Evolutionary conservation across 768 basidiomycete genomes (phyloP).

Genomic region (Multifurca ochricompacta): DNA sequence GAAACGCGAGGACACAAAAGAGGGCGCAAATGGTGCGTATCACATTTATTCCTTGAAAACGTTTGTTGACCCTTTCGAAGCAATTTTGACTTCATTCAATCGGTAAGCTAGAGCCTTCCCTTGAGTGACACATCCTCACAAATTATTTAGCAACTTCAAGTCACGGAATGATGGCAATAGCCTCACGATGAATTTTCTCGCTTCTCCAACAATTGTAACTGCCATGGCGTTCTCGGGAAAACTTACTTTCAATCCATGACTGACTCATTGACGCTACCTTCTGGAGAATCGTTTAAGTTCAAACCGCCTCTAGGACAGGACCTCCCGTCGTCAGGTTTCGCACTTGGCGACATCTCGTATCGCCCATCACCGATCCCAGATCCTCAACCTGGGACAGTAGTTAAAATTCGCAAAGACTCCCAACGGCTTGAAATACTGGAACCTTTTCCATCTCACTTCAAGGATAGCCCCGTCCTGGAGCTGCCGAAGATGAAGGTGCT

Average conservation of each 20-base stretch:
- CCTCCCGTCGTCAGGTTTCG: slow-evolving; percentile 78
- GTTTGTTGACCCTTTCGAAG: slow-evolving; percentile 33
- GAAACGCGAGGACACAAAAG: slow-evolving; percentile 85
- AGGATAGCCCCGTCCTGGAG: slow-evolving; percentile 50
- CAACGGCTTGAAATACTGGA: slow-evolving; percentile 80
- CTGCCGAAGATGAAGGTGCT: slow-evolving; percentile 77
- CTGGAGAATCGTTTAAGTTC: slow-evolving; percentile 80
- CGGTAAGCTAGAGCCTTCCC: slow-evolving; percentile 40
- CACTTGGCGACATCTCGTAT: slow-evolving; percentile 61
- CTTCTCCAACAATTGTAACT: slow-evolving; percentile 94
- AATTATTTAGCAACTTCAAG: slow-evolving; percentile 59
- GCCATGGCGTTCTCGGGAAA: slow-evolving; percentile 96
- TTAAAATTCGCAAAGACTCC: slow-evolving; percentile 71
- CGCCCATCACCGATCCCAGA: slow-evolving; percentile 69
- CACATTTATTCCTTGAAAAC: background rate
- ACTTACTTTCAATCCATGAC: slow-evolving; percentile 90
- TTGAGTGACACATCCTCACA: background rate
- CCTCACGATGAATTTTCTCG: slow-evolving; percentile 95
- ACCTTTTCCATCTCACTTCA: slow-evolving; percentile 79
- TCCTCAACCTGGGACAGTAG: slow-evolving; percentile 67
- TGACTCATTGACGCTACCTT: slow-evolving; percentile 58
- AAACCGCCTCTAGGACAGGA: slow-evolving; percentile 75
- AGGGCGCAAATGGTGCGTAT: slow-evolving; percentile 78
- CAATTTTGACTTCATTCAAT: slow-evolving; percentile 96
- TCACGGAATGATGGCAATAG: slow-evolving; percentile 95